Evolutionary conservation across 2,329 filamentous ascomycete species (phyloP).

Genomic region (Lachnellula subtilissima): DNA sequence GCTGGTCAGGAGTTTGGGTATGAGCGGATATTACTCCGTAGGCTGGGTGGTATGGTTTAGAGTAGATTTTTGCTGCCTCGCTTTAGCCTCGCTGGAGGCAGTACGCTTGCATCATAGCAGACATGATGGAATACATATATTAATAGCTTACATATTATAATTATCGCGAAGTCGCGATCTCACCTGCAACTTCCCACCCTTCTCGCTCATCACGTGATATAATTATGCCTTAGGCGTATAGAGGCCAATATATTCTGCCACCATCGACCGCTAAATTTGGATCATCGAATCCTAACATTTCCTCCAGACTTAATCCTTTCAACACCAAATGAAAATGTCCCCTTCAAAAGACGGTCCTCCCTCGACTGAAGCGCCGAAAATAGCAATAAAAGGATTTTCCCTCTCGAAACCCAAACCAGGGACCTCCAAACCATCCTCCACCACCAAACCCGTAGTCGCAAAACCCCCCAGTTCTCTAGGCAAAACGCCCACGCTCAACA

Average conservation of each 20-base stretch:
- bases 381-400: slow-evolving; percentile 36
- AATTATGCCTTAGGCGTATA: too few species aligned
- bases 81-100: background rate
- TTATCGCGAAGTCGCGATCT: too few species aligned
- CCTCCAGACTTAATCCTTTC: background rate
- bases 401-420: slow-evolving; percentile 32
- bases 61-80: slow-evolving; percentile 1
- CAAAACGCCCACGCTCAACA: slow-evolving; percentile 40
- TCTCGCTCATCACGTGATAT: too few species aligned
- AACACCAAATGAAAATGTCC: slow-evolving; percentile 17
- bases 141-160: background rate
- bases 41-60: background rate
- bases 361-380: slow-evolving; percentile 22
- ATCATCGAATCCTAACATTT: background rate
- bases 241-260: too few species aligned
- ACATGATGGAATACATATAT: background rate
- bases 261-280: too few species aligned
- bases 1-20: background rate
- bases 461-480: slow-evolving; percentile 32
- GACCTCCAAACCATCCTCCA: slow-evolving; percentile 25
- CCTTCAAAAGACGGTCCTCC: slow-evolving; percentile 22
- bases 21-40: slow-evolving; percentile 2
- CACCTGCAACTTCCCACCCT: too few species aligned
- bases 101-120: background rate
- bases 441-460: slow-evolving; percentile 20